Base-by-base conservation (phyloP, 345 rosid species). In the Brassica nigra region DNA sequence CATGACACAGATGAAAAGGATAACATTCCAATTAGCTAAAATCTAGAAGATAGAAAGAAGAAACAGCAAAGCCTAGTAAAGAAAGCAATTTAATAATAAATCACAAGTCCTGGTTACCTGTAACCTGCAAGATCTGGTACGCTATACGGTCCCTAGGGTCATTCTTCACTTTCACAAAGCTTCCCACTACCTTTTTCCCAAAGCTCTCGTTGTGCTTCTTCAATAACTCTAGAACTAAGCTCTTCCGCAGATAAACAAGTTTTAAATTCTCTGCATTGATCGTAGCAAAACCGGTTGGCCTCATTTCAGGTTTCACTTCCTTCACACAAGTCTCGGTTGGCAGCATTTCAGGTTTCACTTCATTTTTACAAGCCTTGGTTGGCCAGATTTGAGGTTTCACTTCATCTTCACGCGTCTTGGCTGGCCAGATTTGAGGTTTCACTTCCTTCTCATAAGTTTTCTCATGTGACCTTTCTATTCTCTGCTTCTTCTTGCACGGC, bases 151-250 rank as follows among this genome's bases (percentile, higher is more conserved):
- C 83, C 74, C 61, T 79, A 62, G 84, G 63, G 66, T 62, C 82
- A 71, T 69, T 81, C 82, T 78, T 89, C 47, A 89, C 85, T 84
- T 84, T 87, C 82, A 89, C 87, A 81, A 86, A 89, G 81, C 87
- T 75, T 76, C 89, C 90, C 62, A 86, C 69, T 23, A 87, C 82
- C 76, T 89, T 87, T 3, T 62, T 78, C 85, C 61, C 83, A 66
- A 85, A 81, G 30, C 67, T 68, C 20, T 82, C 85, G 1, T 67
- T 31, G 20, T 83, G 83, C 73, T 76, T 80, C 68, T 78, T 81
- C 68, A 44, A 18, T 52, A 89, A 66, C 80, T 82, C 84, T 83
- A 70, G 55, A 39, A 87, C 75, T 54, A 89, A 80, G 86, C 88
- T 80, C 75, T 64, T 89, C 68, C 88, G 84, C 65, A 89, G 73